A percentile compares a stretch with the other conserved stretches of the same genome.
Conservation (phyloP, 1,139 yeast species). For the Kurtzmaniella quercitrusa region DNA sequence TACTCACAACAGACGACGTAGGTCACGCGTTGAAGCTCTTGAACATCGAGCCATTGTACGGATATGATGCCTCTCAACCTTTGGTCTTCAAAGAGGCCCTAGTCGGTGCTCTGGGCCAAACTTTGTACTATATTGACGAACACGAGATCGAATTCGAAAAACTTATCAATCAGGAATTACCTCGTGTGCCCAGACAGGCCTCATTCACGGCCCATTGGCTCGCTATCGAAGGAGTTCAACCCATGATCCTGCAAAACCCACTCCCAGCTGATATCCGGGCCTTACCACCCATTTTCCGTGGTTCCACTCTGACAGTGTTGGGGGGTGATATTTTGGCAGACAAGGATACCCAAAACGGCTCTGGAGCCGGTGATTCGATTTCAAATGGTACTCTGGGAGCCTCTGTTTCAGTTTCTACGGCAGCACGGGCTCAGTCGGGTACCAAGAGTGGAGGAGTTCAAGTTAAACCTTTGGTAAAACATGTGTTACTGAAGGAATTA, state of each 20-base stretch:
- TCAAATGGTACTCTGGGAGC: conserved; percentile 16
- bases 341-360: conserved; percentile 16
- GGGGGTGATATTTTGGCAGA: conserved; percentile 39
- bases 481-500: conserved; percentile 88
- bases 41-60: conserved; percentile 84
- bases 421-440: conserved; percentile 14
- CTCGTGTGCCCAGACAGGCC: conserved; percentile 89
- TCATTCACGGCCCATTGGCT: conserved; percentile 98
- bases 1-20: conserved; percentile 77
- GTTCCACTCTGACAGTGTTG: conserved; percentile 54
- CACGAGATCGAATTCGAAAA: conserved; percentile 93
- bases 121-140: conserved; percentile 85
- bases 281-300: conserved; percentile 64
- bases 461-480: conserved; percentile 92
- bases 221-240: conserved; percentile 98
- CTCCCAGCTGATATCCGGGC: conserved; percentile 68
- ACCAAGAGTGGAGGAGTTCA: conserved; percentile 42
- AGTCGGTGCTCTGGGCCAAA: conserved; percentile 86
- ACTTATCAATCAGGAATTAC: conserved; percentile 88
- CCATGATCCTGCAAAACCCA: conserved; percentile 96
- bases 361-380: conserved; percentile 14
- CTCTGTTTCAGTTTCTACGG: conserved; percentile 15
- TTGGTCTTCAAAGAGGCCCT: conserved; percentile 74
- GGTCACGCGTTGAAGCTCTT: conserved; percentile 77
- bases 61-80: conserved; percentile 63